Percentiles rank a stretch among this genome's conserved stretches.
Conservation (phyloP, 2,329 filamentous ascomycete genomes). For the Aspergillus phoenicis region DNA sequence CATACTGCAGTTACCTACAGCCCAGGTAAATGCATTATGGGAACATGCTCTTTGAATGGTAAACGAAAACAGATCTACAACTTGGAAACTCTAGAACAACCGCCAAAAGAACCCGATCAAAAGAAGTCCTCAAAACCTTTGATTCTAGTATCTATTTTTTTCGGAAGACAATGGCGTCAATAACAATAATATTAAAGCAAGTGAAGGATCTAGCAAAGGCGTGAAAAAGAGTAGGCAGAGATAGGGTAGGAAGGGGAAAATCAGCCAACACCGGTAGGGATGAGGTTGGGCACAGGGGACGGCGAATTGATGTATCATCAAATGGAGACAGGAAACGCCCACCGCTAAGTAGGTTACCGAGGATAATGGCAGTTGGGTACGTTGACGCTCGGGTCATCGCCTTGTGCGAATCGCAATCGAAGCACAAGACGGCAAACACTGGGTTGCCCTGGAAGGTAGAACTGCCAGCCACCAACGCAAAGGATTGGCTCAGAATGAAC, state of each 20-base stretch:
- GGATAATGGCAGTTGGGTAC: neutral
- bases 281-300: neutral
- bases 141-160: neutral
- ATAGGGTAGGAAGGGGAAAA: neutral
- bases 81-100: too few relatives aligned
- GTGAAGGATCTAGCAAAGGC: too few relatives aligned
- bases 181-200: too few relatives aligned
- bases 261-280: neutral
- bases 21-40: too few relatives aligned
- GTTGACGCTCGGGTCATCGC: neutral
- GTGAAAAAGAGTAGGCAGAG: neutral
- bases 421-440: neutral
- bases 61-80: neutral
- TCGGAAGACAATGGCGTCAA: neutral
- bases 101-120: neutral
- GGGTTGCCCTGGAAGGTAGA: neutral
- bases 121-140: neutral
- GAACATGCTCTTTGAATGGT: neutral
- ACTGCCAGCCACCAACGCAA: slow-evolving; percentile 6
- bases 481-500: slow-evolving; percentile 1
- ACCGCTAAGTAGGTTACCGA: neutral
- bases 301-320: neutral
- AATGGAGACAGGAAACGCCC: neutral
- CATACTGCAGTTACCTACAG: neutral
- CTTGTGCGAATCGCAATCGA: neutral